Evolutionary conservation across 2,329 filamentous ascomycete species (phyloP), one percentile per base, ranked within the genome.

Genomic region (Fusarium miscanthi): DNA sequence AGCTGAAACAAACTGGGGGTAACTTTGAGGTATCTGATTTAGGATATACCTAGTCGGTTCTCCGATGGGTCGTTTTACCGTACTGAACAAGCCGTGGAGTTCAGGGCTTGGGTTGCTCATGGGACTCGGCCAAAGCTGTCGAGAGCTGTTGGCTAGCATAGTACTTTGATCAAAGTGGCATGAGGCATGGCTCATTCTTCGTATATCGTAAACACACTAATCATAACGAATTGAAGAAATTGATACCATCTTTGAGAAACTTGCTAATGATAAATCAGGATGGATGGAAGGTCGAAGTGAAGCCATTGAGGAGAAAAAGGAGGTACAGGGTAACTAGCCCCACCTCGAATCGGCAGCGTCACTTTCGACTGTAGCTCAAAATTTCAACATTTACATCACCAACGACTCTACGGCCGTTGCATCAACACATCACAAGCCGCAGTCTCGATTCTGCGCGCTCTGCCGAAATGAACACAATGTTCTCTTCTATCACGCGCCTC

Each of bases 231-330:
- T 9, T 23, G 14, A 16, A 53, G 2, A 17, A 21, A 13, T 38
- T 11, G 33, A 38, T 31, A 11, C n/a, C 13, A 21, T 40, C 19
- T 52, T 12, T 9, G 4, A 13, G 31, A 38, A 38, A 31, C 6
- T 17, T 51, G 23, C 16, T 30, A 8, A 52, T 31, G 56, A 76
- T 76, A 2, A 87, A 87, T 77, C 66, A 77, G 30, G 79, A 82
- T 66, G 79, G 81, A 38, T 80, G 81, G 7, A 69, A 67, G 31
- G 72, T 75, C 37, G 19, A 35, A 25, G 21, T 30, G 38, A 42
- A 52, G 40, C 43, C 6, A 12, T 30, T 16, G 19, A n/a, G 17
- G 27, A 9, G 5, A 21, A 8, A 16, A 16, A 2, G 3, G 4
- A 12, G 17, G 23, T 76, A 52, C 45, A 76, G 67, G 74, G 72